Percentiles rank a stretch among this genome's conserved stretches.
These are phyloP conservation scores for Geotrichum armillariae DNA, from an alignment of 1,139 yeast genomes.

Conservation along the genomic window DNA sequence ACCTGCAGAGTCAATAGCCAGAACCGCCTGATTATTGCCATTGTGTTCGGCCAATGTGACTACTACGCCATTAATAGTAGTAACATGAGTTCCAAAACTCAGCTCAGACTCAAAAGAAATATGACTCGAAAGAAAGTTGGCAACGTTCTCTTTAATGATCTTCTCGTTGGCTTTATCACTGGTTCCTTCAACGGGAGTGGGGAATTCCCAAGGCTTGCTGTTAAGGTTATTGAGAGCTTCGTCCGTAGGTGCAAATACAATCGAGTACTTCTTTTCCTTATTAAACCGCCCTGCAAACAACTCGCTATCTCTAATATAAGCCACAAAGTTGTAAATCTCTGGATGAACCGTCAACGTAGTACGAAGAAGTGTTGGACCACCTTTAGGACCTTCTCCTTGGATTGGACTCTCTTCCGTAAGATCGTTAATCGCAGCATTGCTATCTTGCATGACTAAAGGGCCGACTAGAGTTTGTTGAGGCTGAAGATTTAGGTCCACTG, in stretches of 20 bases:
- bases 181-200: conserved; percentile 27
- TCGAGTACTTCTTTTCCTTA: conserved; percentile 32
- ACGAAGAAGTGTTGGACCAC: conserved; percentile 36
- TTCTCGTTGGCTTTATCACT: conserved; percentile 31
- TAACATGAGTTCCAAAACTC: conserved; percentile 25
- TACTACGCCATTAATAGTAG: conserved; percentile 22
- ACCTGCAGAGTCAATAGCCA: conserved; percentile 18
- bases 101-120: conserved; percentile 27
- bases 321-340: conserved; percentile 38
- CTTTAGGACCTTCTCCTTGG: conserved; percentile 8
- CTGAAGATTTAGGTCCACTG: not conserved
- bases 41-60: conserved; percentile 21
- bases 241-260: conserved; percentile 40
- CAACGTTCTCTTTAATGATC: conserved; percentile 32
- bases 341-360: conserved; percentile 37
- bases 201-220: conserved; percentile 42
- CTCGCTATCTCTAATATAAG: conserved; percentile 36
- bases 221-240: conserved; percentile 34
- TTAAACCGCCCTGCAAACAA: conserved; percentile 32
- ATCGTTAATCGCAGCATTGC: conserved; percentile 1
- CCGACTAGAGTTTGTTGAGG: not conserved
- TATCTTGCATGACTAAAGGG: conserved; percentile 5
- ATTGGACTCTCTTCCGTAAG: conserved; percentile 4
- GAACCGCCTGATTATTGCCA: conserved; percentile 18
- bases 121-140: conserved; percentile 35